phyloP scores from a whole-genome alignment of 768 basidiomycete species.

The Agrocybe chaxingu region DNA sequence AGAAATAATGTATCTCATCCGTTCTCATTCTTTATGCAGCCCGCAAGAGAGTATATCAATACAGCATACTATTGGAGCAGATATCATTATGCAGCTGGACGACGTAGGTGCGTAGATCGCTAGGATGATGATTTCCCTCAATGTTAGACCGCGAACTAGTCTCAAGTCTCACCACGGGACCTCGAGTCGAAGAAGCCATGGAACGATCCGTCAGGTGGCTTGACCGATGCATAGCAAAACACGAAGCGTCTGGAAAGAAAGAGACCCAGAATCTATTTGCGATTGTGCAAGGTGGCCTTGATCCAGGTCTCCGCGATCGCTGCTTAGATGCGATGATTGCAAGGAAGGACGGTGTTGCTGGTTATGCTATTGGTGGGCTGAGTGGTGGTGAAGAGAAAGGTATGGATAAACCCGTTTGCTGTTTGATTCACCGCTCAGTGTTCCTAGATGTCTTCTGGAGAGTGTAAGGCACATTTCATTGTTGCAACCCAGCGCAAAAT shows the following conservation, averaged over 20 bases:
- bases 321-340: conserved; percentile 83
- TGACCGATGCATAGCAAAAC: conserved; percentile 79
- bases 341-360: conserved; percentile 73
- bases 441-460: conserved; percentile 77
- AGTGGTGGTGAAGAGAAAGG: conserved; percentile 94
- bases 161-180: conserved; percentile 74
- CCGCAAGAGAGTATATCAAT: conserved; percentile 90
- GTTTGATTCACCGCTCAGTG: neutral
- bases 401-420: conserved; percentile 18
- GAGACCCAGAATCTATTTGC: conserved; percentile 83
- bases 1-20: neutral
- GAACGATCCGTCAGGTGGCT: conserved; percentile 86
- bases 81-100: conserved; percentile 95
- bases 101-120: conserved; percentile 66
- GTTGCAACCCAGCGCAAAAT: neutral
- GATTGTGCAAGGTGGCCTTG: conserved; percentile 87
- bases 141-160: conserved; percentile 37
- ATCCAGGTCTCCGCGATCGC: conserved; percentile 63
- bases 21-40: conserved; percentile 38
- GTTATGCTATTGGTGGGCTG: conserved; percentile 87
- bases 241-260: conserved; percentile 63
- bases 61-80: conserved; percentile 87
- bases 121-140: neutral
- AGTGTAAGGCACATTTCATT: conserved; percentile 49
- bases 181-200: conserved; percentile 87